Evolutionary conservation across 352 stramenopile species (phyloP), one percentile per base, ranked within the genome.

Genomic region (Pilasporangium apinafurcum): DNA sequence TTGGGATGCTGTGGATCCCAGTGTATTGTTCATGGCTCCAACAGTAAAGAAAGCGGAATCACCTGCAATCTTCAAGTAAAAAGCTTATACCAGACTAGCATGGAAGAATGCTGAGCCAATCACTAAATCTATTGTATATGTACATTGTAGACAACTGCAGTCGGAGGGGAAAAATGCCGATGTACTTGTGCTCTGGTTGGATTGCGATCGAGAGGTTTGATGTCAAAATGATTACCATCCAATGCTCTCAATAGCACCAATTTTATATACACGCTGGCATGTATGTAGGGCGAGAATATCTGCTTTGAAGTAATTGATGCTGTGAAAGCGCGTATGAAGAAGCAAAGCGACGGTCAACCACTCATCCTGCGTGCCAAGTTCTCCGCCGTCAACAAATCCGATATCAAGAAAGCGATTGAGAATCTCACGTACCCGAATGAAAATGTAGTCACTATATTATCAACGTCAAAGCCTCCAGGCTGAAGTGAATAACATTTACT

Each of bases 221-320:
- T 45, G 8, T 17, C 4, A n/a, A n/a, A n/a, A n/a, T n/a, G n/a
- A n/a, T 32, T 7, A 18, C n/a, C 3, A 21, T 31, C 13, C 8
- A 8, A 22, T 35, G 5, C 5, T 35, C 2, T 49, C n/a, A 16
- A 5, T 48, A 13, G 5, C 22, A 51, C n/a, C n/a, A n/a, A n/a
- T n/a, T n/a, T n/a, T n/a, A n/a, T n/a, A n/a, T n/a, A n/a, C n/a
- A n/a, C n/a, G n/a, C n/a, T n/a, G n/a, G n/a, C n/a, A n/a, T n/a
- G 8, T 36, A 17, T 36, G 8, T 39, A 39, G 44, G 86, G 86
- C 33, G 86, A 96, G 56, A 95, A 95, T 56, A 96, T 96, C 37
- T 93, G 86, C 44, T 96, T 95, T 67, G 86, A 96, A 75, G 81
- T 95, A n/a, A 67, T 96, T 20, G 65, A 83, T 31, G 67, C 55